Evolutionary conservation across 2,329 filamentous ascomycete genomes (phyloP).

Genomic region (Penicillium occitanis): DNA sequence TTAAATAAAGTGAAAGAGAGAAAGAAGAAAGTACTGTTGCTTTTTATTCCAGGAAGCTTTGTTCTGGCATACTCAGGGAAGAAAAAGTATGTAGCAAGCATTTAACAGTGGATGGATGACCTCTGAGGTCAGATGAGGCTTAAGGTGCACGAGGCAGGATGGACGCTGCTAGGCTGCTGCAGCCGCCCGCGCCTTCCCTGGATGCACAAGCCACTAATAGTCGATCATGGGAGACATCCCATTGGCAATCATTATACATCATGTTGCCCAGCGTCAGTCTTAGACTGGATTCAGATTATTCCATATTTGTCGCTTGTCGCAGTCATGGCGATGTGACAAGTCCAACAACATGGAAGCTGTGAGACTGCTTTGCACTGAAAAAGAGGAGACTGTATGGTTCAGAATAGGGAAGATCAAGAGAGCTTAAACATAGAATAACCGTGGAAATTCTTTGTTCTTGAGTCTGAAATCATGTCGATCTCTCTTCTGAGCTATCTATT

Average conservation of each 20-base stretch:
- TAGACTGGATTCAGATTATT: background rate
- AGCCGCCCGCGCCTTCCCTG: slow-evolving; percentile 17
- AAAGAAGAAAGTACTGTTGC: background rate
- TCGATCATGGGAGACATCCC: background rate
- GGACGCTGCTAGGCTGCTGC: slow-evolving; percentile 3
- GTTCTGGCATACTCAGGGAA: background rate
- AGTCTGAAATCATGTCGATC: background rate
- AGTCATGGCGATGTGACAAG: background rate
- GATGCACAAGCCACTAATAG: slow-evolving; percentile 2
- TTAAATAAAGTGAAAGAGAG: background rate
- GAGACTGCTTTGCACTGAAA: background rate
- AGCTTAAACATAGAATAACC: background rate
- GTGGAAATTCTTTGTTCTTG: background rate
- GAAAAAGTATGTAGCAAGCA: background rate
- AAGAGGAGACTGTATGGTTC: background rate
- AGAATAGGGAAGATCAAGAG: background rate
- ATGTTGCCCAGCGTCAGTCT: background rate
- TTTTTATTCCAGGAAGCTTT: background rate
- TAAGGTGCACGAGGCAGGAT: slow-evolving; percentile 7
- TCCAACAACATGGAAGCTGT: background rate
- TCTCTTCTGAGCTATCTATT: background rate
- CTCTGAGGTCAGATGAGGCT: slow-evolving; percentile 23
- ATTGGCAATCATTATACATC: background rate
- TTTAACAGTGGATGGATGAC: background rate
- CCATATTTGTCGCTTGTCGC: background rate